Evolutionary conservation across 768 basidiomycete genomes (phyloP), one percentile per base, ranked within the genome.

Genomic region (Russula ochroleuca): DNA sequence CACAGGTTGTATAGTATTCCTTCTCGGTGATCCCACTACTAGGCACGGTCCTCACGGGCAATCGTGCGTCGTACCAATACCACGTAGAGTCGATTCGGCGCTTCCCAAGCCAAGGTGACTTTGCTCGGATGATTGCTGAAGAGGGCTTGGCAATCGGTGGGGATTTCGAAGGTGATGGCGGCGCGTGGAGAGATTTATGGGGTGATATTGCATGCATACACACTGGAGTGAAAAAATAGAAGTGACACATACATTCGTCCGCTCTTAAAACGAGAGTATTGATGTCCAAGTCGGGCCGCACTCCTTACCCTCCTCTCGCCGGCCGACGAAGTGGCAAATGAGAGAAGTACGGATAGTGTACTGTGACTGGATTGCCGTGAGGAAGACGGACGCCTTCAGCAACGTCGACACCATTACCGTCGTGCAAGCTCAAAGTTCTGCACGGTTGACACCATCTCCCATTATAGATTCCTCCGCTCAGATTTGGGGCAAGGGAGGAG

Each of bases 11-110:
- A 99, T 75, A 92, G 67, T 98, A 96, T 72, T 98, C 95, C 0
- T 99, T 99, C 81, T 85, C 90, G 0, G 82, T 98, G 64, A 97
- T 99, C 71, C 97, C 97, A 2, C 78, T 96, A 21, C 77, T 99
- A 52, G 97, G 97, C n/a, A 96, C 94, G 21, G 90, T 99, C 68
- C 78, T 99, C n/a, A 92, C 94, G 13, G 90, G 91, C 0, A 95
- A 99, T 75, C 83, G 96, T 21, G 88, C 85, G 23, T 96, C 94
- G 7, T 99, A 99, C 74, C 94, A 98, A 73, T 98, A 99, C 74
- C 83, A 98, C 49, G 93, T 98, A 48, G 97, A 99, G 75, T 97
- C 94, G 13, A 98, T 99, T 70, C 88, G 94, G 48, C 85, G 84
- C 69, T 98, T 98, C 79, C 95, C 95, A 31, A 80, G 84, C 13